Percentiles rank a stretch among this genome's conserved stretches.
phyloP scores from a whole-genome alignment of 257 asterid species.

The Solanum stenotomum region DNA sequence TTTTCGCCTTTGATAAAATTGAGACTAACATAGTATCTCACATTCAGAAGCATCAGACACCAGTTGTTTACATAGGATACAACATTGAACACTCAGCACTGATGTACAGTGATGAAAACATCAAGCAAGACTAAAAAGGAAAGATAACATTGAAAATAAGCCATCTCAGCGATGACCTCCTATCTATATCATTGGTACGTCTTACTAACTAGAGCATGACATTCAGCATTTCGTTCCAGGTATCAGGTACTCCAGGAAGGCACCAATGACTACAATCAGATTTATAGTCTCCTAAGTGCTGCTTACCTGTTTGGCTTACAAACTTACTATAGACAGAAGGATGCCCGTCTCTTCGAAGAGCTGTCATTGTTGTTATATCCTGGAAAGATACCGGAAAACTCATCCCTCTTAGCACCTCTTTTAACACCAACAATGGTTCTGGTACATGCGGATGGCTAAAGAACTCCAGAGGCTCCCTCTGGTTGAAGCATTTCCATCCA shows the following conservation, averaged over 20 bases:
- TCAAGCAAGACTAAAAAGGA: neutral
- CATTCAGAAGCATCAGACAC: neutral
- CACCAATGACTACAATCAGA: constrained; percentile 95
- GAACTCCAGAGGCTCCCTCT: constrained; percentile 42
- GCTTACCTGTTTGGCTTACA: constrained; percentile 37
- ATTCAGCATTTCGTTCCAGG: constrained; percentile 72
- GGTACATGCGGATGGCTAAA: constrained; percentile 40
- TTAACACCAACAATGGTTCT: constrained; percentile 38
- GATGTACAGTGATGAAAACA: neutral
- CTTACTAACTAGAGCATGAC: constrained; percentile 31
- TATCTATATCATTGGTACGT: neutral
- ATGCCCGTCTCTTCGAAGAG: constrained; percentile 67
- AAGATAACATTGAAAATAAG: neutral
- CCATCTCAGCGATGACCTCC: neutral
- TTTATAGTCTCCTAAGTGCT: constrained; percentile 22
- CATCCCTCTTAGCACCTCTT: constrained; percentile 41
- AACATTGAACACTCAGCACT: neutral
- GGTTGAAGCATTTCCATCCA: constrained; percentile 65
- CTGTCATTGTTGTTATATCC: constrained; percentile 57
- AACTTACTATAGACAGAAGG: constrained; percentile 67
- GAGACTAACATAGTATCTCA: neutral
- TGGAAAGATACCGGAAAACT: constrained; percentile 60
- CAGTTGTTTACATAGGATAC: neutral
- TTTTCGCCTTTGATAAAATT: neutral
- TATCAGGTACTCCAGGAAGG: constrained; percentile 89